Evolutionary conservation across 148 eudicot species (phyloP).

Genomic region (Dysphania ambrosioides): DNA sequence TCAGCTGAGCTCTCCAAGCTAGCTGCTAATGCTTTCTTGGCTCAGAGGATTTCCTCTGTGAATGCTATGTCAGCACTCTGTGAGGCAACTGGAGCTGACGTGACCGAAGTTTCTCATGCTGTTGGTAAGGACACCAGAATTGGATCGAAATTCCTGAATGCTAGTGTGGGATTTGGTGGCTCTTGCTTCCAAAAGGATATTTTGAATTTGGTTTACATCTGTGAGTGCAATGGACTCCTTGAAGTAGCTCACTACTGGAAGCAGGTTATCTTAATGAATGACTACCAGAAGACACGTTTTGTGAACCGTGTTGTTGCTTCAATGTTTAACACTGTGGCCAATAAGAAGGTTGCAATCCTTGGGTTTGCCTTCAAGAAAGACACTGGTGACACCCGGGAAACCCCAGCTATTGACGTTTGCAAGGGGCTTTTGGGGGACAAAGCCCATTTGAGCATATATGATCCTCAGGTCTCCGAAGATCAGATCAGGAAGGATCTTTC

Average conservation of each 20-base stretch:
- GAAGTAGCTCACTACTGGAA: constrained; percentile 80
- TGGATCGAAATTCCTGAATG: constrained; percentile 60
- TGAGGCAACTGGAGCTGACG: constrained; percentile 73
- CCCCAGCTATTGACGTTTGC: constrained; percentile 69
- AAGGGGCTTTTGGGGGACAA: constrained; percentile 58
- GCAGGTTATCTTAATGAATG: constrained; percentile 59
- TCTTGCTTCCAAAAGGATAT: constrained; percentile 76
- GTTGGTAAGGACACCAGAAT: constrained; percentile 74
- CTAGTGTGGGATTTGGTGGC: constrained; percentile 75
- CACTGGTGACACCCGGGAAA: constrained; percentile 66
- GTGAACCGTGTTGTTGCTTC: constrained; percentile 64
- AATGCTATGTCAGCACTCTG: constrained; percentile 74
- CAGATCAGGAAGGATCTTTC: constrained; percentile 54
- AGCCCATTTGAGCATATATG: constrained; percentile 51
- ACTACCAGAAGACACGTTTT: constrained; percentile 62
- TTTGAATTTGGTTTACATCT: constrained; percentile 66
- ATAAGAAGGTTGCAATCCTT: constrained; percentile 55
- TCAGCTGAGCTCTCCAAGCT: constrained; percentile 74
- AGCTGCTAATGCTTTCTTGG: constrained; percentile 73
- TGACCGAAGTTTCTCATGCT: constrained; percentile 56
- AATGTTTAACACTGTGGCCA: constrained; percentile 65
- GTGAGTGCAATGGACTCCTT: constrained; percentile 70
- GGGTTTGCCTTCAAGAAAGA: constrained; percentile 81
- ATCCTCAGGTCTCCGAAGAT: constrained; percentile 56
- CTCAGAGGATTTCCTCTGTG: constrained; percentile 67